These are phyloP conservation scores for Ogataea nonfermentans DNA, from an alignment of 805 yeast species.

Conservation along the genomic window DNA sequence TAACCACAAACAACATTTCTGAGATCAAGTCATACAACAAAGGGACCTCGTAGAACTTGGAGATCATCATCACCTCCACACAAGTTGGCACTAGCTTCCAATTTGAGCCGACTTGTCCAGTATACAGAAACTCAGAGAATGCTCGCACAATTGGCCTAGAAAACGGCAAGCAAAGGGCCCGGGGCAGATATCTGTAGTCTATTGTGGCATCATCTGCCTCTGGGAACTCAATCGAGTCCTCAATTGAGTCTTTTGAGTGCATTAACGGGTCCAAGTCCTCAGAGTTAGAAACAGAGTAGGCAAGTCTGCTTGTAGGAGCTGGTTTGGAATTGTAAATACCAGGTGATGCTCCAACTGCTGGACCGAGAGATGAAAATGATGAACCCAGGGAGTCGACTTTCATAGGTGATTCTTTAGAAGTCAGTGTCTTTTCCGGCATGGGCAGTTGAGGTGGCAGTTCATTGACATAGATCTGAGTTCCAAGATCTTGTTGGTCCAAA, in stretches of 20 bases:
- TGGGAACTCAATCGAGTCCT: slow-evolving; percentile 18
- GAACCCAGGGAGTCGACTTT: neutral
- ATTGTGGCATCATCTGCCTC: slow-evolving; percentile 25
- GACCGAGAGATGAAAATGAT: neutral
- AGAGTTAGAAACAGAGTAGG: slow-evolving; percentile 6
- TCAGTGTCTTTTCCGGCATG: slow-evolving; percentile 38
- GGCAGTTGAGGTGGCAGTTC: slow-evolving; percentile 55
- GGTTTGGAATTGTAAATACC: neutral
- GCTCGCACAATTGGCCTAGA: slow-evolving; percentile 59
- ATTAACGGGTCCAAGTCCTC: slow-evolving; percentile 3
- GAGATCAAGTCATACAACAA: slow-evolving; percentile 64
- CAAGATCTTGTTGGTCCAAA: slow-evolving; percentile 1
- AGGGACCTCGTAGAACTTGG: slow-evolving; percentile 68
- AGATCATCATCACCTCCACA: slow-evolving; percentile 57
- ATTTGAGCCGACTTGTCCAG: slow-evolving; percentile 75
- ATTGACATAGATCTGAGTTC: slow-evolving; percentile 10
- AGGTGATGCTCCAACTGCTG: no score
- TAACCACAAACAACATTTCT: slow-evolving; percentile 66
- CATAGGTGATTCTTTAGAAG: neutral
- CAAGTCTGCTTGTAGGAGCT: slow-evolving; percentile 9
- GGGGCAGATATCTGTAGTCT: slow-evolving; percentile 65
- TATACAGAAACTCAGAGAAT: slow-evolving; percentile 68
- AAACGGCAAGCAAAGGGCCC: slow-evolving; percentile 69
- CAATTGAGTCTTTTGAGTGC: slow-evolving; percentile 1
- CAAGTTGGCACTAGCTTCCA: slow-evolving; percentile 73